Evolutionary conservation across 139 green algal genomes (phyloP), one percentile per base, ranked within the genome.

Genomic region (Asterochloris erici): DNA sequence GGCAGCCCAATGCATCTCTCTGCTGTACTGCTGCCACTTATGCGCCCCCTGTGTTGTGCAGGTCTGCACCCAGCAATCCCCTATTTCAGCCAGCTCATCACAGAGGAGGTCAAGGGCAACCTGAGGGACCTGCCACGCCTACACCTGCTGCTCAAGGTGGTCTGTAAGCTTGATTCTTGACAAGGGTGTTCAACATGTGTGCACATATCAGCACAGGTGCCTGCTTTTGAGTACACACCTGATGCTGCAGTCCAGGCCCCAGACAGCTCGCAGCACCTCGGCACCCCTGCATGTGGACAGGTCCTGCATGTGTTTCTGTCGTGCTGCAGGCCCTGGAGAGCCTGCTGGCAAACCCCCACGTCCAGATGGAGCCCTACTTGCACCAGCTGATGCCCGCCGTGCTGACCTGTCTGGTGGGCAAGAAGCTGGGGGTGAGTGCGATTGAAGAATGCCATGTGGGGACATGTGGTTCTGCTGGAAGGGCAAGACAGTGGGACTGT

Each of bases 51-150:
- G 6, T 21, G 66, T 9, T 71, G 9, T 82, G 63, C 74, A 85
- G 94, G 95, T 24, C 82, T 98, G 73, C 91, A 96, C 73, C 91
- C 92, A 26, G 88, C 98, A 76, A 78, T 90, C n/a, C 95, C 95
- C 10, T 97, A 97, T 88, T 91, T 98, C 21, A 84, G 77, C n/a
- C 86, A 96, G 68, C 91, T 94, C 68, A 84, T 98, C 16, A 84
- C 84, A 9, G 90, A 95, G 28, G 89, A 92, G 73, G 92, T 94
- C 21, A 74, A 82, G 21, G 63, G 63, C 0, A 68, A 81, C 17
- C 81, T 94, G 61, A 73, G 81, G 23, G 47, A 86, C 63, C 16
- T 86, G 24, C 21, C 66, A 12, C 85, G n/a, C 38, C 84, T 88
- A 66, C 74, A 62, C 0, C 81, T 89, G 2, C 68, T 94, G 28